Evolutionary conservation across 2,329 filamentous ascomycete genomes (phyloP), one percentile per base, ranked within the genome.

Genomic region (Sporothrix sp.): DNA sequence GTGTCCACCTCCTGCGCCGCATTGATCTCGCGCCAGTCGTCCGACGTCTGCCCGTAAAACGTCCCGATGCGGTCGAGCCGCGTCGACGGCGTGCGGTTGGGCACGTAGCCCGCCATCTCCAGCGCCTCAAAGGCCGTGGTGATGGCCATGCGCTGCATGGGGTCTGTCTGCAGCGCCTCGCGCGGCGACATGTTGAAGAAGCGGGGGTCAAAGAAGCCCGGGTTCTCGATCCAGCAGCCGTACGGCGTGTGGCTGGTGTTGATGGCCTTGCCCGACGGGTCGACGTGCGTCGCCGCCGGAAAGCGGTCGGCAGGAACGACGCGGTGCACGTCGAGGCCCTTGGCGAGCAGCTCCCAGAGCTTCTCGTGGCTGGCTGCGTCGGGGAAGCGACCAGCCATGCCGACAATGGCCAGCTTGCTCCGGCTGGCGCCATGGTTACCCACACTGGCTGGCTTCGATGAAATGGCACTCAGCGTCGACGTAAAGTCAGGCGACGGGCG

Each of bases 111-210:
- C 28, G 82, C 82, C 79, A 86, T 86, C 63, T 93, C 87, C 43
- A 93, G 72, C 0, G 87, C 86, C 61, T 91, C 86, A 59, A 88
- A 91, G 0, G 85, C 85, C 3, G 85, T 88, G 8, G 82, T 78
- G 20, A 93, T 68, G 3, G 84, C 83, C 57, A 90, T 73, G 58
- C 87, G 77, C 63, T 88, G 85, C 76, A 87, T 87, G 0, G 87
- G 87, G 62, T 91, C 86, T 1, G 84, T 88, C 62, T 89, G 84
- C 47, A 80, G 78, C 25, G 87, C 87, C 48, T 56, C 58, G 91
- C 87, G 52, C 79, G 85, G 63, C 87, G 81, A 68, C 86, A 91
- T 89, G 66, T 88, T 88, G 76, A 91, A 91, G 68, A 91, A 90
- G 1, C 82, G 74, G n/a, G 84, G 82, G 59, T 91, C 86, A 60